Base-by-base conservation (phyloP, 2,329 filamentous ascomycete species). In the Stylonectria norvegica region DNA sequence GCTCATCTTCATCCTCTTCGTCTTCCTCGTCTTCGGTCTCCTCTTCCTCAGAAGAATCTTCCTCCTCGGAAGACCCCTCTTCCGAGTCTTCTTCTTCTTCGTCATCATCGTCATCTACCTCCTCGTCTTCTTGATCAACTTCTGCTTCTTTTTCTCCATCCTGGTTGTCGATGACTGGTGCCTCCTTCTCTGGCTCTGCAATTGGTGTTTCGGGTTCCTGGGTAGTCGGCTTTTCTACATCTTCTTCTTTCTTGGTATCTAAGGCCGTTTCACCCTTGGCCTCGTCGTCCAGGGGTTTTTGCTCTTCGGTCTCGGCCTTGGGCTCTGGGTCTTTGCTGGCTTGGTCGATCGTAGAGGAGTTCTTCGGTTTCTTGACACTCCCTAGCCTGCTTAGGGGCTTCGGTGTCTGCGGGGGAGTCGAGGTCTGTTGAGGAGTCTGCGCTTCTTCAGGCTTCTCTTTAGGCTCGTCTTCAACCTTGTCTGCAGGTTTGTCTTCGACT, bases 81-180 rank as follows among this genome's bases (percentile, higher is more conserved):
- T 42, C 38, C 8, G 40, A 29, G 9, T 40, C 42, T 1, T 48
- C 49, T 5, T 49, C 45, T 6, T 53, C 48, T 1, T 43, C 42
- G 3, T 51, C 45, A 2, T 53, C 50, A 22, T 53, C 50, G 18
- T 40, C 42, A 23, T 52, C 46, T 17, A 45, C 49, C 8, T 52
- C 50, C 10, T 41, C 45, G 2, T 42, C 48, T 8, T 42, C 34
- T 20, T 40, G 35, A 5, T 55, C 50, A 7, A 39, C 47, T 2
- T 45, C 43, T 2, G 41, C 40, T 8, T 53, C 49, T 10, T 35
- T 33, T 38, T 19, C 19, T 25, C 22, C 7, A 25, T 7, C 7
- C 22, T 25, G 22, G 22, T 12, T 25, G 7, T 7, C 12, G 7
- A 7, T 25, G 7, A 7, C 22, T 25, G 22, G 7, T 25, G 7